Evolutionary conservation across 495 filamentous ascomycete species (phyloP), one percentile per base, ranked within the genome.

Genomic region (Aspergillus hancockii): DNA sequence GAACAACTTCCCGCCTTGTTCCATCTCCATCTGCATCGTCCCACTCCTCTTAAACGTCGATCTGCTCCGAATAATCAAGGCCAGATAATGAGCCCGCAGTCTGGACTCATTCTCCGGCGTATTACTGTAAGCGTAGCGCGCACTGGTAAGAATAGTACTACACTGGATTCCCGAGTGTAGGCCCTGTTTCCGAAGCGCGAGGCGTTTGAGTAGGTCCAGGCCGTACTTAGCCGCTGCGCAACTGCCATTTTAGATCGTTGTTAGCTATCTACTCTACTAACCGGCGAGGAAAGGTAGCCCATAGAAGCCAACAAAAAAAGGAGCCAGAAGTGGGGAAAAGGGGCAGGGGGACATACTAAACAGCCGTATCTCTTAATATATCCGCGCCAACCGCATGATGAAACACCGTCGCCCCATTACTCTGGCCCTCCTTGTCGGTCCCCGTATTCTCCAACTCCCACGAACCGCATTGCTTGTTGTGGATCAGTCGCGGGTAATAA

Each of bases 21-120:
- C 88, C 92, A 96, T 96, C 79, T 96, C 92, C 66, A 88, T 83
- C 75, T 96, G 92, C 92, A 96, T 95, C n/a, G 92, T 96, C 60
- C 92, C 92, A 73, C 91, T 95, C 38, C 90, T 79, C 81, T 94
- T 97, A 79, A 97, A 97, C 4, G 90, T 96, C 61, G 79, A 80
- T 60, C 91, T 81, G 66, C 86, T 88, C 61, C 92, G 83, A 63
- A 97, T 93, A 72, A 97, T 95, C 69, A 97, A 81, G 25, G 92
- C 91, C 23, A 97, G 85, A 66, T 96, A 97, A 74, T 97, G 92
- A 32, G 92, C 91, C 53, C 92, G 81, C 53, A 97, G 83, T 71
- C 90, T 90, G 25, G 90, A 92, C 79, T 97, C 92, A 18, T 80
- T 88, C 67, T 96, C 90, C 1, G 91, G 90, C 16, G 92, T 97